Conservation (phyloP, 169 alveolate species). For the Cryptosporidium viatorum region DNA sequence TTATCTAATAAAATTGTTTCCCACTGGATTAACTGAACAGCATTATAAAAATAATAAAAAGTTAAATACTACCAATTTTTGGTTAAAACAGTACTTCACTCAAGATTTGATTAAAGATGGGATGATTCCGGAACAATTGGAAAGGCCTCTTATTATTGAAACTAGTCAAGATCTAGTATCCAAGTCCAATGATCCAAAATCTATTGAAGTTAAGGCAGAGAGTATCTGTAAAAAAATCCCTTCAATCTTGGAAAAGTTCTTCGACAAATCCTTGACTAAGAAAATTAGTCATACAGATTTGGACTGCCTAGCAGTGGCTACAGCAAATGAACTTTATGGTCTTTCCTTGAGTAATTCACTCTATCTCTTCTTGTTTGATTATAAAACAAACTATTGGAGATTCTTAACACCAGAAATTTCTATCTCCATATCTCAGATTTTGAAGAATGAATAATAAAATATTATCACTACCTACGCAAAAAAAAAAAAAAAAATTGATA, state of each 20-base stretch:
- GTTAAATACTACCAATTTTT: slow-evolving; percentile 12
- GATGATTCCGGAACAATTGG: slow-evolving; percentile 60
- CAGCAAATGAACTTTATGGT: slow-evolving; percentile 14
- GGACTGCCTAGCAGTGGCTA: slow-evolving; percentile 46
- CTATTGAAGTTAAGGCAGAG: slow-evolving; percentile 8
- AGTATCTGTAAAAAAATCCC: slow-evolving; percentile 10
- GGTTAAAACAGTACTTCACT: slow-evolving; percentile 41
- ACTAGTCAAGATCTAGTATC: not conserved
- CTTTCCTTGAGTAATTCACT: slow-evolving; percentile 44
- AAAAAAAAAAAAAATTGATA: too few species aligned
- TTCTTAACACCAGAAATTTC: slow-evolving; percentile 33
- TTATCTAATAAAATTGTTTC: slow-evolving; percentile 3
- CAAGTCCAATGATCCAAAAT: not conserved
- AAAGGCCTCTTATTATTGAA: slow-evolving; percentile 20
- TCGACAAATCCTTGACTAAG: not conserved
- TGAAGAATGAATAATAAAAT: not conserved
- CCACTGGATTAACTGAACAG: slow-evolving; percentile 13
- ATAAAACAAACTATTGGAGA: slow-evolving; percentile 37
- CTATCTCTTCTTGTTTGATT: slow-evolving; percentile 25
- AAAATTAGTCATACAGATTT: slow-evolving; percentile 2
- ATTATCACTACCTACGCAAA: not conserved
- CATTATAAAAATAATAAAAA: slow-evolving; percentile 14
- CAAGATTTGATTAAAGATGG: not conserved
- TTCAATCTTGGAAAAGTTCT: not conserved
- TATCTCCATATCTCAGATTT: not conserved